phyloP scores from a whole-genome alignment of 2,329 filamentous ascomycete genomes.

The Neonectria magnoliae region DNA sequence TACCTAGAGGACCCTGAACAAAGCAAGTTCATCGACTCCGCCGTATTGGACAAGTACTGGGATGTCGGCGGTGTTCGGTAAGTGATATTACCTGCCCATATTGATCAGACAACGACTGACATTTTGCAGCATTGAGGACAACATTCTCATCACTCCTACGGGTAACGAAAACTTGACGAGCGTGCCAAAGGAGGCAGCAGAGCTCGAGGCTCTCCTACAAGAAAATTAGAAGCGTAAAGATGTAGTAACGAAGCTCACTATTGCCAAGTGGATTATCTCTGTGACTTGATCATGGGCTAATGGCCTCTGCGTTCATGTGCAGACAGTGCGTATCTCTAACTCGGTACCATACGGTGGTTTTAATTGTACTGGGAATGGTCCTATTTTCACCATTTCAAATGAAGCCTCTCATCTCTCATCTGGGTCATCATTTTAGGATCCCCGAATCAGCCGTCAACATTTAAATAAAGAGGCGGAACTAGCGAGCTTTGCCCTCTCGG shows the following conservation, averaged over 20 bases:
- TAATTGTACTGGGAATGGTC: no score
- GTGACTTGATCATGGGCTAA: neutral
- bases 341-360: no score
- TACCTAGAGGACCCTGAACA: conserved; percentile 79
- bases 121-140: conserved; percentile 67
- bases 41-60: conserved; percentile 82
- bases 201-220: conserved; percentile 61
- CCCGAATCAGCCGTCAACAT: no score
- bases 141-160: conserved; percentile 75
- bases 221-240: conserved; percentile 20
- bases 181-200: conserved; percentile 73
- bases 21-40: conserved; percentile 78
- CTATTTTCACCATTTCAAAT: no score
- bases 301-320: neutral
- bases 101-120: conserved; percentile 34
- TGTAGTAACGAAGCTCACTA: neutral
- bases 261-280: neutral
- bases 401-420: no score
- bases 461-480: no score
- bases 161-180: conserved; percentile 79
- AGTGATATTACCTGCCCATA: conserved; percentile 41
- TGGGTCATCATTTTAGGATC: no score
- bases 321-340: no score
- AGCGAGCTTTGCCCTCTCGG: no score
- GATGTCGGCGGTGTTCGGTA: conserved; percentile 79